These are phyloP conservation scores for Hyaloperonospora brassicae DNA, from an alignment of 352 stramenopile genomes.

Conservation along the genomic window DNA sequence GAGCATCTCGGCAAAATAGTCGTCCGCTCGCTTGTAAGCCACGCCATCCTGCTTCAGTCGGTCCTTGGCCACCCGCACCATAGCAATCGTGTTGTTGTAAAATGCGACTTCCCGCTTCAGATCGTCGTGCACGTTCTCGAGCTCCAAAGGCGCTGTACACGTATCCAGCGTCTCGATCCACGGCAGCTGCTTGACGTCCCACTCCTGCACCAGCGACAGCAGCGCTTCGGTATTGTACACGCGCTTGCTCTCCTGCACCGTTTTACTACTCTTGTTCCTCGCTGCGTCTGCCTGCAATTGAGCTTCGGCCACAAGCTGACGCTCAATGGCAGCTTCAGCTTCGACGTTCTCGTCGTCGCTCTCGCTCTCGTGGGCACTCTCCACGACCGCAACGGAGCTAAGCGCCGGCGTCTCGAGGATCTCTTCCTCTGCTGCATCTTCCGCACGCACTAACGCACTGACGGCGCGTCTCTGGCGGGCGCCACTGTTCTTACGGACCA, in stretches of 20 bases:
- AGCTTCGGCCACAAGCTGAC: conserved; percentile 61
- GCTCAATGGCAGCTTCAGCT: conserved; percentile 65
- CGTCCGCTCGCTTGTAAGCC: conserved; percentile 91
- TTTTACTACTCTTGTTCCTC: not conserved
- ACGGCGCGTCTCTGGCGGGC: conserved; percentile 31
- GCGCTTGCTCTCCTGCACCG: conserved; percentile 37
- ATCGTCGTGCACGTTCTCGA: conserved; percentile 82
- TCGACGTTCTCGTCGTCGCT: conserved; percentile 42
- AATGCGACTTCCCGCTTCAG: conserved; percentile 92
- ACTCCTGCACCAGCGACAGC: conserved; percentile 45
- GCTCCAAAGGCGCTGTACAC: conserved; percentile 45
- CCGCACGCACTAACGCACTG: conserved; percentile 55
- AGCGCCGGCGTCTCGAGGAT: conserved; percentile 79
- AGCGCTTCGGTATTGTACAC: conserved; percentile 77
- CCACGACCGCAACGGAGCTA: conserved; percentile 25
- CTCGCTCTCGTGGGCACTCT: conserved; percentile 29
- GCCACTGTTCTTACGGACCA: conserved; percentile 38
- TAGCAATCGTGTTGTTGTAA: conserved; percentile 90
- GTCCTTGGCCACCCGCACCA: conserved; percentile 64
- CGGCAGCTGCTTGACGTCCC: conserved; percentile 40
- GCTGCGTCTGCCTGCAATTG: conserved; percentile 48
- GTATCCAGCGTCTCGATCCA: conserved; percentile 82
- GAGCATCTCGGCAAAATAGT: conserved; percentile 99
- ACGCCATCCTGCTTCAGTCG: conserved; percentile 53
- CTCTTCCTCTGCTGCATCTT: conserved; percentile 70